phyloP scores from a whole-genome alignment of 1,284 basidiomycete species.

The Xerocomus nothofagi region DNA sequence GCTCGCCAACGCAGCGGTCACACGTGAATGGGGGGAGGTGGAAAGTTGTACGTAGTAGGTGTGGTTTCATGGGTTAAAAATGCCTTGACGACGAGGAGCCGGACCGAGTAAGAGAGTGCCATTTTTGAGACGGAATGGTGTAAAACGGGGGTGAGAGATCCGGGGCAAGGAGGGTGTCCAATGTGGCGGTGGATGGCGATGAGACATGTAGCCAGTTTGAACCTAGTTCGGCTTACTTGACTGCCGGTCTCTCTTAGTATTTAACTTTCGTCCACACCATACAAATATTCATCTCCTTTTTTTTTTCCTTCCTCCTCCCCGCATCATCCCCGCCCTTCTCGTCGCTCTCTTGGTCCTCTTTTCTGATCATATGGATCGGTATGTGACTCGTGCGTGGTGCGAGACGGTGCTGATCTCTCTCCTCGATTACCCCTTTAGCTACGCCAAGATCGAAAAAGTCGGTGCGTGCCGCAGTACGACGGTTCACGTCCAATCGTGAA shows the following conservation, averaged over 20 bases:
- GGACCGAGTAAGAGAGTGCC: background rate
- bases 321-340: slow-evolving; percentile 3
- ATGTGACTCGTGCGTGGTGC: slow-evolving; percentile 12
- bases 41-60: slow-evolving; percentile 7
- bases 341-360: background rate
- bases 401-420: slow-evolving; percentile 21
- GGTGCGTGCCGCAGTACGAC: slow-evolving; percentile 50
- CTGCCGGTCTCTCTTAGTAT: slow-evolving; percentile 12
- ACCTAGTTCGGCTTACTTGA: slow-evolving; percentile 17
- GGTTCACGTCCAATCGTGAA: slow-evolving; percentile 2
- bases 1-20: background rate
- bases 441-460: slow-evolving; percentile 72
- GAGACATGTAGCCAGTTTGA: slow-evolving; percentile 2
- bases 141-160: background rate
- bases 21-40: slow-evolving; percentile 6
- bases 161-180: background rate
- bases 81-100: slow-evolving; percentile 20
- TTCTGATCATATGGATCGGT: slow-evolving; percentile 33
- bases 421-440: slow-evolving; percentile 39
- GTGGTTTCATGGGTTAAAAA: background rate
- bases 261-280: slow-evolving; percentile 24
- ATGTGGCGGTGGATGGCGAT: slow-evolving; percentile 19
- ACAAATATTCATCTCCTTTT: background rate
- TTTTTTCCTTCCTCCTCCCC: background rate
- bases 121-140: slow-evolving; percentile 1